These are phyloP conservation scores for Talaromyces rugulosus DNA, from an alignment of 2,329 filamentous ascomycete species.

Conservation along the genomic window DNA sequence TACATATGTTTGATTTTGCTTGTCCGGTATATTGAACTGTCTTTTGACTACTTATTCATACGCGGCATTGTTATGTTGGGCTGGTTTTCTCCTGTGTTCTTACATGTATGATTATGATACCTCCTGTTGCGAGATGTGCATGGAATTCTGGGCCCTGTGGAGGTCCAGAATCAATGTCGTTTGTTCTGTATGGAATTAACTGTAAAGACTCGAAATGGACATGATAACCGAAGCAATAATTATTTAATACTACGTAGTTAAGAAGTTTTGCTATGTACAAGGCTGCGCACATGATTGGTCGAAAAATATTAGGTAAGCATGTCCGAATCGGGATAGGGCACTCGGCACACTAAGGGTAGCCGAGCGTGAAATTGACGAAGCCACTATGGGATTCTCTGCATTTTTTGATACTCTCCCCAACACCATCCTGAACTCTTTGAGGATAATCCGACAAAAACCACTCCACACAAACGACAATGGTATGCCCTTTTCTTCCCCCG, in stretches of 20 bases:
- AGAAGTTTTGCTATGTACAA: neutral
- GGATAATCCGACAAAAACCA: constrained; percentile 49
- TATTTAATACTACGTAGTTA: neutral
- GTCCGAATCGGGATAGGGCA: constrained; percentile 7
- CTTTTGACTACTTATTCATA: constrained; percentile 4
- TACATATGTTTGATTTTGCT: constrained; percentile 36
- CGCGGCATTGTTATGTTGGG: constrained; percentile 23
- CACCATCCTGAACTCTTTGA: constrained; percentile 42
- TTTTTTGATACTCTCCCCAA: neutral
- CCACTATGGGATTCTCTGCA: neutral
- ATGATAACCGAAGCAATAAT: neutral
- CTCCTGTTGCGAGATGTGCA: constrained; percentile 21
- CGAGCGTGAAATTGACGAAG: neutral
- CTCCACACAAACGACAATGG: constrained; percentile 42
- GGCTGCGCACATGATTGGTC: neutral
- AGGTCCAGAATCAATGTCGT: neutral
- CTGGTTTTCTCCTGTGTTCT: constrained; percentile 23
- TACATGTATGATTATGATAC: constrained; percentile 43
- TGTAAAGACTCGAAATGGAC: neutral
- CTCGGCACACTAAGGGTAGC: constrained; percentile 11
- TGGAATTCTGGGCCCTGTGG: neutral
- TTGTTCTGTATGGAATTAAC: neutral
- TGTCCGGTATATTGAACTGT: neutral
- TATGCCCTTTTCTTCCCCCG: constrained; percentile 23
- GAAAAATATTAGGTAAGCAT: constrained; percentile 5